phyloP scores from a whole-genome alignment of 768 basidiomycete genomes.

The Grammothele lineata region DNA sequence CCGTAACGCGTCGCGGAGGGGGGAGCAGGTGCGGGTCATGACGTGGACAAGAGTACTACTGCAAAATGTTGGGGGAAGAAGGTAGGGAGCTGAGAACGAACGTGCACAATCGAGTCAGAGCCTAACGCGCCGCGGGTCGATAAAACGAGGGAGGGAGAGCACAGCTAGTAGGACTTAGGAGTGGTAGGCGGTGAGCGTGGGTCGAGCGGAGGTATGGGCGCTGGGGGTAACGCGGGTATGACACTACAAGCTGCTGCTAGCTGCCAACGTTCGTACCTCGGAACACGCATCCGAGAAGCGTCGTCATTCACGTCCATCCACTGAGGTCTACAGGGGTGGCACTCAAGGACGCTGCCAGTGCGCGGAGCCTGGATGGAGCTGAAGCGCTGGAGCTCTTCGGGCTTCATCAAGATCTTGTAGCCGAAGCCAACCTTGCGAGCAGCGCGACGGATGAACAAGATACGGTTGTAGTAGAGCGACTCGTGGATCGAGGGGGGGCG shows the following conservation, averaged over 20 bases:
- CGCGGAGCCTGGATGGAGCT: constrained; percentile 80
- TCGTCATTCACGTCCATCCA: constrained; percentile 27
- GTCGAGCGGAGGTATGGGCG: constrained; percentile 2
- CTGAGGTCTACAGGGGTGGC: constrained; percentile 59
- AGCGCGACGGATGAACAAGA: constrained; percentile 86
- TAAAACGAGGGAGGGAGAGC: constrained; percentile 13
- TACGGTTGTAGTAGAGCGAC: constrained; percentile 92
- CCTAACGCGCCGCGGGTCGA: constrained; percentile 8
- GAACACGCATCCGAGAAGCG: neutral
- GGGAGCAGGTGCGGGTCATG: constrained; percentile 4
- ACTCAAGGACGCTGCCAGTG: constrained; percentile 72
- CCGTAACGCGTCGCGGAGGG: neutral
- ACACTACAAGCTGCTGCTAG: constrained; percentile 15
- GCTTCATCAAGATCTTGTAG: constrained; percentile 72
- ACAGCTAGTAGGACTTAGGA: constrained; percentile 6
- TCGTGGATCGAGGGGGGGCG: constrained; percentile 85
- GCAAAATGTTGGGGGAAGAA: neutral
- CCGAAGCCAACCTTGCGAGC: constrained; percentile 88
- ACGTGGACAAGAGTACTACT: constrained; percentile 1
- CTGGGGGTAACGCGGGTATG: neutral
- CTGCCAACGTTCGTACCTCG: constrained; percentile 6
- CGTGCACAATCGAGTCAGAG: constrained; percentile 10
- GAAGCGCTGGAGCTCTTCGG: constrained; percentile 83
- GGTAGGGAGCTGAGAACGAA: constrained; percentile 1
- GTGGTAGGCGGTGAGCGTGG: constrained; percentile 6